A percentile compares a stretch with the other conserved stretches of the same genome.
phyloP scores from a whole-genome alignment of 2,329 filamentous ascomycete species.

The Penicillium sclerotigenum region DNA sequence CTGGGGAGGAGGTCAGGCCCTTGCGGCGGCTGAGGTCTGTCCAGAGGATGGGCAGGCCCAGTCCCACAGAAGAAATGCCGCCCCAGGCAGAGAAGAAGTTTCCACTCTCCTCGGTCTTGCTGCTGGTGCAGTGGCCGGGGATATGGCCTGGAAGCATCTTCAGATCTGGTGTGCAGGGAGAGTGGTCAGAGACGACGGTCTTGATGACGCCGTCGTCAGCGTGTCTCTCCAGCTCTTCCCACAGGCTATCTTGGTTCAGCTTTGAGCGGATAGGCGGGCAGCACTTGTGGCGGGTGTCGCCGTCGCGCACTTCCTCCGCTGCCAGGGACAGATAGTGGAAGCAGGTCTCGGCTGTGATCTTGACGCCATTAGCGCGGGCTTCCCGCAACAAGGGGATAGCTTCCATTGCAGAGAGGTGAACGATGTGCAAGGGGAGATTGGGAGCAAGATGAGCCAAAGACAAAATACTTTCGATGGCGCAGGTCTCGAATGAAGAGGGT shows the following conservation, averaged over 20 bases:
- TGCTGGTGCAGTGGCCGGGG: slow-evolving; percentile 45
- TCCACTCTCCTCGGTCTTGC: slow-evolving; percentile 50
- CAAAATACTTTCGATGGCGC: slow-evolving; percentile 82
- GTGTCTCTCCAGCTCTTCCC: slow-evolving; percentile 67
- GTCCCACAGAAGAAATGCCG: slow-evolving; percentile 87
- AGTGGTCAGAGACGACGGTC: slow-evolving; percentile 93
- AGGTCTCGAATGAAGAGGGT: slow-evolving; percentile 85
- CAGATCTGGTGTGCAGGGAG: slow-evolving; percentile 89
- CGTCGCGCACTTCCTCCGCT: slow-evolving; percentile 75
- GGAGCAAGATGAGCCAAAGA: slow-evolving; percentile 77
- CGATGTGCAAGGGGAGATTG: slow-evolving; percentile 82
- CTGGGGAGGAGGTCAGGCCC: slow-evolving; percentile 41
- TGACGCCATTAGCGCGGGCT: slow-evolving; percentile 69
- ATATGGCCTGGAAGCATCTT: slow-evolving; percentile 78
- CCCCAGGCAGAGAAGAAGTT: slow-evolving; percentile 98
- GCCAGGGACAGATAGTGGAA: slow-evolving; percentile 90
- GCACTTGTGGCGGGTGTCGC: slow-evolving; percentile 91
- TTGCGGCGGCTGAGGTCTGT: slow-evolving; percentile 66
- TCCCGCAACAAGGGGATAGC: slow-evolving; percentile 76
- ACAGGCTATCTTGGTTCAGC: slow-evolving; percentile 78
- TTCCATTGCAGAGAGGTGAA: slow-evolving; percentile 86
- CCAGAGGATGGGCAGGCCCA: slow-evolving; percentile 88
- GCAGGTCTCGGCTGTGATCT: slow-evolving; percentile 91
- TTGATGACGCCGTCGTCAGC: slow-evolving; percentile 74
- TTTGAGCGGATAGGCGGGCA: slow-evolving; percentile 85